Evolutionary conservation across 1,284 basidiomycete species (phyloP), one percentile per base, ranked within the genome.

Genomic region (Xerocomus nothofagi): DNA sequence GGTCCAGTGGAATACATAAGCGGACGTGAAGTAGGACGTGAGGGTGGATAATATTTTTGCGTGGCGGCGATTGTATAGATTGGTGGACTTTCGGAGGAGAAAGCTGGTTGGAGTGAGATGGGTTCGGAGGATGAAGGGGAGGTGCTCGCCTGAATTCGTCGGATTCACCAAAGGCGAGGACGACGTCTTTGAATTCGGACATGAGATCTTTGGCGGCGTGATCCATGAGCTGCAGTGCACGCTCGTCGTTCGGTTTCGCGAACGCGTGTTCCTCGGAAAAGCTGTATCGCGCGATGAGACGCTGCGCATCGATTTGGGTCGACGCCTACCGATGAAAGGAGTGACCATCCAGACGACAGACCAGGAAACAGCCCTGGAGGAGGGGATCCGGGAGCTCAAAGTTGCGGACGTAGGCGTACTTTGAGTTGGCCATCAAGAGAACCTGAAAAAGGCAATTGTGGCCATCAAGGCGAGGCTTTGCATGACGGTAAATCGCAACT

Each of bases 131-230:
- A n/a, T 7, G 24, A 10, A 26, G 5, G 8, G 2, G 33, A 3
- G 3, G 26, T 23, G 36, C 50, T 52, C 57, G 89, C 93, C 93
- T 97, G 72, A 84, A 98, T 71, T 99, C 97, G 69, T 99, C 97
- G 34, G 93, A 96, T 73, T 99, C 92, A 1, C 96, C 96, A 67
- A 97, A 99, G 0, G 81, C 96, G 26, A 95, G 77, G 6, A 92
- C 73, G 44, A 96, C 81, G 64, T 95, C 92, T 38, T 81, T 79
- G 62, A 88, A 87, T 62, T 88, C 84, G 31, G 84, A 72, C 88
- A 99, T 90, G 30, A 97, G 79, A 38, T 82, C 75, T 56, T 77
- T 76, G 0, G 97, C 96, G 0, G 94, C 92, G 50, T 82, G 79
- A 66, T 99, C 95, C 96, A 99, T 98, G 34, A 99, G 79, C 55